Evolutionary conservation across 306 rosid genomes (phyloP).

Genomic region (Fragaria vesca): DNA sequence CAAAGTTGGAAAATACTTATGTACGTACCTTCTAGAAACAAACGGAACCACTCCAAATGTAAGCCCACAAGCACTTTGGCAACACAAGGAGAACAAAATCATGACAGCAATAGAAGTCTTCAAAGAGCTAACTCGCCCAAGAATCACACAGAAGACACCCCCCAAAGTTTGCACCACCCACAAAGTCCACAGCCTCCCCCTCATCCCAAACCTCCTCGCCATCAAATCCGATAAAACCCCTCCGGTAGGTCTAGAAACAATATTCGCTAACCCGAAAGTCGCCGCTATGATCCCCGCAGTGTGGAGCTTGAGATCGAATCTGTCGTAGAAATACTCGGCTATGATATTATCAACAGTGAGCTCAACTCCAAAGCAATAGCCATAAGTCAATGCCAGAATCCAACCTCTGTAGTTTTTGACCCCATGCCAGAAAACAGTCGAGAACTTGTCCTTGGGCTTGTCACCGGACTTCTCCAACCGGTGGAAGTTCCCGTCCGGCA

Average conservation of each 20-base stretch:
- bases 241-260: slow-evolving; percentile 68
- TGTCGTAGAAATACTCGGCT: slow-evolving; percentile 76
- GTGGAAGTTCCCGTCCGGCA: slow-evolving; percentile 71
- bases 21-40: background rate
- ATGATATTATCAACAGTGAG: slow-evolving; percentile 69
- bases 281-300: slow-evolving; percentile 82
- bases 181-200: slow-evolving; percentile 78
- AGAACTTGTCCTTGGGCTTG: slow-evolving; percentile 53
- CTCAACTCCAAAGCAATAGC: slow-evolving; percentile 86
- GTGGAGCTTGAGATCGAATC: slow-evolving; percentile 61
- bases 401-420: slow-evolving; percentile 69
- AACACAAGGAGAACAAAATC: background rate
- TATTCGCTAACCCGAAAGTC: slow-evolving; percentile 67
- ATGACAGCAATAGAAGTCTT: background rate
- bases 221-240: slow-evolving; percentile 60
- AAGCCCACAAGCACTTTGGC: background rate
- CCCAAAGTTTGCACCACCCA: slow-evolving; percentile 71
- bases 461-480: slow-evolving; percentile 57
- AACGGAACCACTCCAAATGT: background rate
- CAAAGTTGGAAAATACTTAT: background rate
- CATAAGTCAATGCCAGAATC: slow-evolving; percentile 77
- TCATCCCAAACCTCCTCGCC: slow-evolving; percentile 70
- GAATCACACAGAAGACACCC: slow-evolving; percentile 27
- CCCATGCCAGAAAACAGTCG: slow-evolving; percentile 46
- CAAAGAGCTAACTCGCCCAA: background rate